Base-by-base conservation (phyloP, 2,329 filamentous ascomycete species). In the Myriosclerotinia scirpicola region DNA sequence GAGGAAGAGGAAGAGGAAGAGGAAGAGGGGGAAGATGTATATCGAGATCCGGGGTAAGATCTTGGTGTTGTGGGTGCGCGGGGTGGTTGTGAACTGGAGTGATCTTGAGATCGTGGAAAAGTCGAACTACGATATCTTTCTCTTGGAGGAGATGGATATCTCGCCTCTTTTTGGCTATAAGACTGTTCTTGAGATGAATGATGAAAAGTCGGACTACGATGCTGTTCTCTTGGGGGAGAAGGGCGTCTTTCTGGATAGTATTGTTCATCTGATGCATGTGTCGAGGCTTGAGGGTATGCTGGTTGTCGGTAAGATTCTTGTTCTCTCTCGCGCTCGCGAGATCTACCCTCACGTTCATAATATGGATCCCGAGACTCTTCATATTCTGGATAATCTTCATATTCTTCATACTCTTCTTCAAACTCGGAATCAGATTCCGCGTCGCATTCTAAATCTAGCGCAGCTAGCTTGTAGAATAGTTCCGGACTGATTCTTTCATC, bases 391-490 rank as follows among this genome's bases (percentile, higher is more conserved):
- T 50, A 50, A n/a, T 40, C 38, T 12, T 15, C 48, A 22, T 50
- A 50, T 20, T 15, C 48, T 20, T 15, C 48, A 60, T 38, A 15
- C 26, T 59, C 44, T 5, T 60, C 42, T 17, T 50, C 56, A 22
- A 17, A 12, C 0, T 44, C 54, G 17, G 26, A 59, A 1, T 48
- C 22, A 11, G 40, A 46, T n/a, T 59, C 42, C 5, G 14, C 14
- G 6, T 26, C 44, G 4, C 42, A 38, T 36, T 60, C 30, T 14
- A 12, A 22, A 38, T 12, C 30, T n/a, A 60, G 30, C 15, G 20
- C 30, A 60, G 58, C 58, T 50, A 50, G 30, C 34, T 50, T 60
- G n/a, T 11, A 22, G 30, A 60, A 60, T 38, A 15, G 6, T 22
- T 60, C 8, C 3, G 58, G 58, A 3, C 26, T 60, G n/a, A 38